Base-by-base conservation (phyloP, 306 rosid genomes). In the Sicyos baderoa region DNA sequence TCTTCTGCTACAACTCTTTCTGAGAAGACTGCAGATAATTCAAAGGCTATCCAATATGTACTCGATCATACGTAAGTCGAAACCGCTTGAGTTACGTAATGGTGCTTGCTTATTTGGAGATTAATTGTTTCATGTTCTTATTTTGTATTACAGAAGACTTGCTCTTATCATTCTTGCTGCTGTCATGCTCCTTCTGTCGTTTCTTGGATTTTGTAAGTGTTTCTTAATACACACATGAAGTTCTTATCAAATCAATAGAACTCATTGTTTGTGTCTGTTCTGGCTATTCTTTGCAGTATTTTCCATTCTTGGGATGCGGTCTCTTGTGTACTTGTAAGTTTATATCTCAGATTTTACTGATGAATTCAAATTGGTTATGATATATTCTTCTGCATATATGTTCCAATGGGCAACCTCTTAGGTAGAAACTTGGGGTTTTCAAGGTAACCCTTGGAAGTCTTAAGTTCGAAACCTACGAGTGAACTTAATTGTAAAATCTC, bases 161-260 rank as follows among this genome's bases (percentile, higher is more conserved):
- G 83, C 88, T 2, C 95, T 91, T 21, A 82, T 91, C 67, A 77
- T 85, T 22, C 32, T 85, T 69, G 84, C 95, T 27, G 93, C 88
- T n/a, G 77, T 85, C 63, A 85, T 86, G 95, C 73, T 91, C 58
- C 63, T 88, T 51, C 78, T 91, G 77, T 84, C 86, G 67, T 82
- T 86, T 79, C 82, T 91, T 76, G 97, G 97, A 76, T 77, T 83
- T 66, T 47, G 97, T 91, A 77, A 81, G 89, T 79, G 74, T 42
- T 77, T 68, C 63, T 29, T 54, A 50, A 23, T 45, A 50, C 50
- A 17, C 42, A 50, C 10, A 25, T 52, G 19, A 1, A 68, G 9
- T 3, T 3, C 51, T 27, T 16, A n/a, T 69, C 49, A 50, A 25
- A 69, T 19, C 49, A 5, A 6, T 11, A 9, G 37, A 17, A 7